Evolutionary conservation across 106 monocot species (phyloP), one percentile per base, ranked within the genome.

Genomic region (Acorus calamus): DNA sequence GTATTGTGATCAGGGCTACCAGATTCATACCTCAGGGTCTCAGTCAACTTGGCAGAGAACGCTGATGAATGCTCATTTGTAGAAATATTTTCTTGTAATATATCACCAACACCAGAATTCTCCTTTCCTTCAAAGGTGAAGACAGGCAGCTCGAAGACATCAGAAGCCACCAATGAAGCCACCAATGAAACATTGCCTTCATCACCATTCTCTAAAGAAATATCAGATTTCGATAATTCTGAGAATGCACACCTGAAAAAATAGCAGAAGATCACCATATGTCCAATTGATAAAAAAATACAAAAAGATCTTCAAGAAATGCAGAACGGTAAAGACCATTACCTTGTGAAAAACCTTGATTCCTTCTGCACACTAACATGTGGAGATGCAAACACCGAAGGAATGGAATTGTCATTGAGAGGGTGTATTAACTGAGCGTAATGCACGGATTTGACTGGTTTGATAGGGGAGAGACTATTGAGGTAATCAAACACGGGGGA

Each of bases 401-500:
- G 72, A 69, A 83, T 83, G 14, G 83, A 72, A 58, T 80, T 66
- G 66, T 77, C 77, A 68, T 67, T 68, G 13, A 75, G 66, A 3
- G 86, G 74, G 7, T 78, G 83, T 64, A 76, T 83, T 59, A 83
- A 53, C 46, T 86, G 86, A 47, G 61, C 59, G 11, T 58, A 66
- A 14, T 78, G 73, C 72, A 62, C 50, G 63, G 85, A 81, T 73
- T 81, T 86, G 45, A 86, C 86, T 41, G 83, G 83, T 49, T 81
- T 80, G 56, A 91, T 91, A 52, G 90, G 90, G 53, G 90, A 91
- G 46, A 91, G 71, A 58, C 47, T 91, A 61, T 91, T 81, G 69
- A 91, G 73, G 67, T 81, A 91, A 69, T 65, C 86, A 73, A 83
- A 91, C 10, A 86, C 80, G 0, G 91, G 91, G 52, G 91, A 91